These are phyloP conservation scores for grape (Vitis vinifera) DNA, from an alignment of 164 flowering plant species.

Conservation along the genomic window ASM3070453v1 NC_081814.1:617501-618000, in stretches of 20 bases:
- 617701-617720: slow-evolving; percentile 87
- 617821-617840: slow-evolving; percentile 18
- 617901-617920: no score
- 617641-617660: slow-evolving; percentile 20
- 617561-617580: no score
- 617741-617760: slow-evolving; percentile 77
- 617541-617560: not conserved
- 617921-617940: no score
- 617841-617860: not conserved
- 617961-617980: no score
- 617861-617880: not conserved
- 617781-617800: slow-evolving; percentile 93
- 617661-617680: slow-evolving; percentile 24
- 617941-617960: no score
- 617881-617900: no score
- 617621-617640: slow-evolving; percentile 11
- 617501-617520: slow-evolving; percentile 5
- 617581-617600: no score
- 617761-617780: slow-evolving; percentile 85
- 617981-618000: no score
- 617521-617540: not conserved
- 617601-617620: slow-evolving; percentile 9
- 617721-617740: slow-evolving; percentile 89
- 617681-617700: slow-evolving; percentile 76
- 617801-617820: slow-evolving; percentile 99